Conservation (phyloP, 2,329 filamentous ascomycete genomes). For the Penicillium sp. region DNA sequence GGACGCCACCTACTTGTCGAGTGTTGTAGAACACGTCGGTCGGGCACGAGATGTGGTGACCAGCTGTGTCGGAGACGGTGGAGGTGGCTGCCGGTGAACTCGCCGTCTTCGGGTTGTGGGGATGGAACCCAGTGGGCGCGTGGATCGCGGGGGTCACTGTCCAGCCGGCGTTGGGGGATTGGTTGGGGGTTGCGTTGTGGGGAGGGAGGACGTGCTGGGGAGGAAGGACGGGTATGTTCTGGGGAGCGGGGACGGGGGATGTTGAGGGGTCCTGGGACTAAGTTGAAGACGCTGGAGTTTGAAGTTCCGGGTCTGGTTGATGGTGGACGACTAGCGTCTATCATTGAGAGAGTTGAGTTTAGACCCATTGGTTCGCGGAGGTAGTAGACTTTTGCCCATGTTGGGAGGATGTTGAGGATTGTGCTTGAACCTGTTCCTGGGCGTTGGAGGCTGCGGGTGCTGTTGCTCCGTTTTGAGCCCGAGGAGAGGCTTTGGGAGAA, state of each 20-base stretch:
- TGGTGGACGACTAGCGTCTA: slow-evolving; percentile 26
- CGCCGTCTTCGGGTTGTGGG: slow-evolving; percentile 25
- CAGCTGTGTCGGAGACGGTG: slow-evolving; percentile 59
- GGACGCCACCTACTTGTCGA: slow-evolving; percentile 66
- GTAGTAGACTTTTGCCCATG: slow-evolving; percentile 65
- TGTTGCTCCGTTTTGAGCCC: slow-evolving; percentile 41
- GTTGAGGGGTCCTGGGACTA: slow-evolving; percentile 33
- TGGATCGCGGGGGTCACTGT: slow-evolving; percentile 40
- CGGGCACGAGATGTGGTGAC: slow-evolving; percentile 69
- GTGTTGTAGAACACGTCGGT: slow-evolving; percentile 57
- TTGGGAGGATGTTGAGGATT: slow-evolving; percentile 44
- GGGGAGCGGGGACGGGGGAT: slow-evolving; percentile 19
- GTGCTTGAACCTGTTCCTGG: slow-evolving; percentile 48
- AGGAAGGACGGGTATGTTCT: slow-evolving; percentile 5
- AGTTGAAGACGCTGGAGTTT: slow-evolving; percentile 32
- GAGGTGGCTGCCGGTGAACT: slow-evolving; percentile 32
- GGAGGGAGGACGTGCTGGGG: slow-evolving; percentile 1
- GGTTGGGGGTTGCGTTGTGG: background rate
- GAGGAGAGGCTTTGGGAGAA: slow-evolving; percentile 44
- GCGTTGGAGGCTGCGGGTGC: slow-evolving; percentile 35
- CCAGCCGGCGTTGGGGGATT: slow-evolving; percentile 23
- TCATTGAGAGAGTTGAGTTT: slow-evolving; percentile 42
- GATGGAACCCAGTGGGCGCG: slow-evolving; percentile 43
- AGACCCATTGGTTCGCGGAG: slow-evolving; percentile 60
- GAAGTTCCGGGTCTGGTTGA: slow-evolving; percentile 30